A percentile compares a stretch with the other conserved stretches of the same genome.
Evolutionary conservation across 1,284 basidiomycete genomes (phyloP).

Genomic region (Fomitopsis betulina): DNA sequence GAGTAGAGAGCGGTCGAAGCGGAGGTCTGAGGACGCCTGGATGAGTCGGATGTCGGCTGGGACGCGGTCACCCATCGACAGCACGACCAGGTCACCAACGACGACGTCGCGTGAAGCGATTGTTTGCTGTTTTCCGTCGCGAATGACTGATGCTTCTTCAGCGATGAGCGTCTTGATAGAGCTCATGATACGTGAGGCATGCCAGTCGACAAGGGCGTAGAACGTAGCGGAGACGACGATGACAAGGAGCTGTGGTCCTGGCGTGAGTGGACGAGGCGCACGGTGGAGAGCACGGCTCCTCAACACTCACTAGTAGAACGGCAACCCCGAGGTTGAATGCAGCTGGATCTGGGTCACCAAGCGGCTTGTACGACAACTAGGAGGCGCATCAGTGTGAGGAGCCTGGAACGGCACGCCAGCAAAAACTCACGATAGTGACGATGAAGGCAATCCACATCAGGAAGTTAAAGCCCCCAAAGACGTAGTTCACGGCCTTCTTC

Average conservation of each 20-base stretch:
- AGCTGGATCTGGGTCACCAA: conserved; percentile 41
- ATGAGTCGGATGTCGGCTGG: conserved; percentile 51
- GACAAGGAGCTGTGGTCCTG: conserved; percentile 29
- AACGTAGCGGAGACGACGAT: conserved; percentile 33
- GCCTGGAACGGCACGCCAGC: background rate
- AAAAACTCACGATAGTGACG: conserved; percentile 34
- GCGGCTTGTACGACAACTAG: conserved; percentile 44
- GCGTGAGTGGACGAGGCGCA: too few relatives aligned
- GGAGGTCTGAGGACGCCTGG: conserved; percentile 42
- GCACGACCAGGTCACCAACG: conserved; percentile 25
- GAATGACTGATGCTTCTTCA: conserved; percentile 41
- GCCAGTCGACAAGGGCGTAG: conserved; percentile 39
- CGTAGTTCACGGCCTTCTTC: conserved; percentile 44
- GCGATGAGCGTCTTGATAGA: conserved; percentile 50
- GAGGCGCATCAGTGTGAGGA: background rate
- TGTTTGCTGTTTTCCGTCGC: conserved; percentile 33
- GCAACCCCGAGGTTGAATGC: conserved; percentile 45
- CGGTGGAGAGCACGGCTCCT: too few relatives aligned
- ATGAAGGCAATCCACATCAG: conserved; percentile 50
- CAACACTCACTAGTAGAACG: too few relatives aligned
- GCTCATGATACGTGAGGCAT: conserved; percentile 43
- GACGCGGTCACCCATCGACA: conserved; percentile 37
- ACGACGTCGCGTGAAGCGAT: conserved; percentile 27
- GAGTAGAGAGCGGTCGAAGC: conserved; percentile 60
- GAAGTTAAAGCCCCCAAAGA: conserved; percentile 52